These are phyloP conservation scores for Sungouiozyma ichnusensis DNA, from an alignment of 805 yeast genomes.

Conservation along the genomic window DNA sequence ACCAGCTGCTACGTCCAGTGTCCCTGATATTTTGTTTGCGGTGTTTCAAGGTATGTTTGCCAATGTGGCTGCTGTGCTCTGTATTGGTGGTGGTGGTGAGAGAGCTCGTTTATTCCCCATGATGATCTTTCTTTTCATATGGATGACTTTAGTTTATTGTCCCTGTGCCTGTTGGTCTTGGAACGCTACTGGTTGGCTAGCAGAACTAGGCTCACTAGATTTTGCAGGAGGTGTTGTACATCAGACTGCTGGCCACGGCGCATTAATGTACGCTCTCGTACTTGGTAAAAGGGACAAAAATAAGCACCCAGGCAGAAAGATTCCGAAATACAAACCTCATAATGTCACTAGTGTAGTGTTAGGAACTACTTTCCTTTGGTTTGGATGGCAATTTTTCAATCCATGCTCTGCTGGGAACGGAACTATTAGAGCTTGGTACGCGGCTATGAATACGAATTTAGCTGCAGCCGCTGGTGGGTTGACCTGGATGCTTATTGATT, in stretches of 20 bases:
- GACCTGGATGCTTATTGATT: constrained; percentile 90
- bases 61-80: constrained; percentile 78
- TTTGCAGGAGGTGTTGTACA: constrained; percentile 99
- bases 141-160: constrained; percentile 93
- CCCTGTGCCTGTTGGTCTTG: constrained; percentile 97
- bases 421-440: constrained; percentile 87
- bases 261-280: constrained; percentile 82
- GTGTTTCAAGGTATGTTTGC: constrained; percentile 97
- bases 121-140: constrained; percentile 87
- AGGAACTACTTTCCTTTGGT: constrained; percentile 93
- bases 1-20: constrained; percentile 49
- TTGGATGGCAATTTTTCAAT: constrained; percentile 94
- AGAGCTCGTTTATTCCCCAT: constrained; percentile 93
- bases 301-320: constrained; percentile 43
- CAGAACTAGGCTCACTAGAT: constrained; percentile 73
- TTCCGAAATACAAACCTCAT: constrained; percentile 91
- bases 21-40: constrained; percentile 88
- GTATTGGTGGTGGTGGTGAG: constrained; percentile 98
- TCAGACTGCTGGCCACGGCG: constrained; percentile 88
- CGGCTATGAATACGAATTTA: constrained; percentile 82
- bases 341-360: constrained; percentile 81
- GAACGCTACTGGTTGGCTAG: constrained; percentile 91
- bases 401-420: constrained; percentile 97
- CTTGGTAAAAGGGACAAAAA: constrained; percentile 87
- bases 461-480: constrained; percentile 93